Conservation (phyloP, 805 yeast genomes). For the Pichia gijzeniarum region DNA sequence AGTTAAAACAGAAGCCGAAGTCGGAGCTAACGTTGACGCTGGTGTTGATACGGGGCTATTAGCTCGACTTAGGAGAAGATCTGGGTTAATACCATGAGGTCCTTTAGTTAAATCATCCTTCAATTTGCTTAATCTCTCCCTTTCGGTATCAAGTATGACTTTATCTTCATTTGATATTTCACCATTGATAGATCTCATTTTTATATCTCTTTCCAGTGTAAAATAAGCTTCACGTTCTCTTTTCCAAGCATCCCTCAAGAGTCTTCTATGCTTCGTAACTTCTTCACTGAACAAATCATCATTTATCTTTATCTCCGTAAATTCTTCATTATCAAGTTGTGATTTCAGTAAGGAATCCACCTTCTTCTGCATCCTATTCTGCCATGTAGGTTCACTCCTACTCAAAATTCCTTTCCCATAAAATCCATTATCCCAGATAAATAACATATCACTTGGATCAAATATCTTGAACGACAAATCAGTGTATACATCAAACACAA, state of each 20-base stretch:
- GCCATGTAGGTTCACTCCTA: constrained; percentile 92
- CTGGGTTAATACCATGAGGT: constrained; percentile 10
- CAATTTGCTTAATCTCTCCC: constrained; percentile 21
- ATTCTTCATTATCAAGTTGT: not conserved
- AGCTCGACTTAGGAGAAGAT: not conserved
- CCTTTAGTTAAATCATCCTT: constrained; percentile 17
- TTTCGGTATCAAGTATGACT: constrained; percentile 31
- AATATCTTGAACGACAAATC: constrained; percentile 34
- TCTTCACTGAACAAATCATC: constrained; percentile 56
- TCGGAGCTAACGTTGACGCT: not conserved
- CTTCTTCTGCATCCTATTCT: constrained; percentile 52
- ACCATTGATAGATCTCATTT: constrained; percentile 15
- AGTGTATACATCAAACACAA: constrained; percentile 4
- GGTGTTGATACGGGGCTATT: constrained; percentile 2
- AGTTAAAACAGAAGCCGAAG: not conserved
- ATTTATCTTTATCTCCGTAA: constrained; percentile 1
- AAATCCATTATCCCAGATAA: constrained; percentile 79
- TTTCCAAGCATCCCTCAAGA: constrained; percentile 68
- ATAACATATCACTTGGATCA: constrained; percentile 40
- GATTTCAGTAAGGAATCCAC: constrained; percentile 27
- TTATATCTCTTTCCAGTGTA: constrained; percentile 32
- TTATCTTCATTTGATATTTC: constrained; percentile 9
- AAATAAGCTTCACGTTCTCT: constrained; percentile 58
- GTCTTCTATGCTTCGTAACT: constrained; percentile 64
- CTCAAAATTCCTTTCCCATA: constrained; percentile 90